Base-by-base conservation (phyloP, 768 basidiomycete species). In the Infundibulicybe gibba region DNA sequence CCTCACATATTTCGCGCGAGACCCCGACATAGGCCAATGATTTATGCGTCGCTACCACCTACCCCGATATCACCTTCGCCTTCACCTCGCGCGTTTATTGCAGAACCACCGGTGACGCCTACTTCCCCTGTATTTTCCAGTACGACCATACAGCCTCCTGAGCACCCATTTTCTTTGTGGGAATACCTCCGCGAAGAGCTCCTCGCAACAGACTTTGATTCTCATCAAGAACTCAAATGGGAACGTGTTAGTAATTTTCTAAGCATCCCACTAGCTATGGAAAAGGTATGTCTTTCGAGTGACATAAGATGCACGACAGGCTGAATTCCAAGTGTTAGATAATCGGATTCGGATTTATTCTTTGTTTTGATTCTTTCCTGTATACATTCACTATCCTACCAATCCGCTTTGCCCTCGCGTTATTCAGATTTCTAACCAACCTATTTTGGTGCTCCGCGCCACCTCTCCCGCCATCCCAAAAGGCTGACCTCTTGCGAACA, bases 331-430 rank as follows among this genome's bases (percentile, higher is more conserved):
- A 14, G 12, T 8, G 3, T 1, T 53, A 95, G 94, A 90, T 94
- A 15, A 85, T 97, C 43, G 74, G 86, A 17, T 97, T 98, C 63
- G 97, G 97, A 32, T 88, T 90, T 55, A 70, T 97, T 20, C 78
- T 98, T 32, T 99, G 97, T 65, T 76, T 98, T 43, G 97, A 99
- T 63, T 93, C 94, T 2, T 97, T 98, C 68, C 79, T 99, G 1
- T 97, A 98, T 66, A 94, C 91, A 0, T 97, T 99, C 70, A 99
- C 97, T 14, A 90, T 99, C 55, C 82, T 97, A 9, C 97, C 97
- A 9, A 91, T 99, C 48, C 89, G 95, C 5, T 89, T 83, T 58
- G 53, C 71, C 11, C 66, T 91, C 33, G 92, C 88, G 3, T 61
- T 76, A 45, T 72, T 75, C 56, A 75, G 81, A 37, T 75, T 84